Evolutionary conservation across 2,329 filamentous ascomycete genomes (phyloP), one percentile per base, ranked within the genome.

Genomic region (Cercospora janseana): DNA sequence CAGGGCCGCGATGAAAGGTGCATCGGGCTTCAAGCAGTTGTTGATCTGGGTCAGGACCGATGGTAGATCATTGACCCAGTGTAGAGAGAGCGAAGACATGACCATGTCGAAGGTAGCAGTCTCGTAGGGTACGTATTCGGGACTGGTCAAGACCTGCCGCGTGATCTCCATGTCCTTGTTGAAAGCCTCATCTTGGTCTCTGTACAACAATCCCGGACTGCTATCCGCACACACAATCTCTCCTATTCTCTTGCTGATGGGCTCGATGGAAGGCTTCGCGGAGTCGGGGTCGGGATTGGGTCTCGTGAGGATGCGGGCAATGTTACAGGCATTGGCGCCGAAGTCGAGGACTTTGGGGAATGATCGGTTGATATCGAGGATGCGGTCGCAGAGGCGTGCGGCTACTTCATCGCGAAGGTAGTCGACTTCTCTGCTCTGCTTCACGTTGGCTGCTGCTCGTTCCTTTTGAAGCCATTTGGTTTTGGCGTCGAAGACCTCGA

Each of bases 61-160:
- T 0, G 93, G 93, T 4, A 98, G 80, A 69, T 98, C 89, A 68
- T 98, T 98, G 76, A 96, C 87, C 93, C 93, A 98, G 71, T 98
- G 93, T 67, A 98, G 76, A 51, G 87, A 91, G 52, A 95, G 74
- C 49, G 87, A 95, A 66, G 88, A 95, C 55, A 98, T 75, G 8
- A 96, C 88, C 4, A 95, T 82, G 67, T 97, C 91, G 68, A 96
- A 97, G 3, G 85, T 82, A 58, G 83, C 80, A 4, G 86, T 74
- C 40, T 81, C 80, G 67, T 85, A 96, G 0, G 89, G 88, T 0
- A 96, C 73, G 2, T 80, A 79, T 68, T 91, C 88, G 44, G 86
- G 82, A 58, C 86, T 81, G 0, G 79, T 71, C n/a, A 96, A 75
- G 4, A 95, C 83, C 31, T 88, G 78, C 13, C 91, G 82, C 3